Percentiles rank a stretch among this genome's conserved stretches.
Evolutionary conservation across 2,329 filamentous ascomycete species (phyloP).

Genomic region (Diaporthe velutina): DNA sequence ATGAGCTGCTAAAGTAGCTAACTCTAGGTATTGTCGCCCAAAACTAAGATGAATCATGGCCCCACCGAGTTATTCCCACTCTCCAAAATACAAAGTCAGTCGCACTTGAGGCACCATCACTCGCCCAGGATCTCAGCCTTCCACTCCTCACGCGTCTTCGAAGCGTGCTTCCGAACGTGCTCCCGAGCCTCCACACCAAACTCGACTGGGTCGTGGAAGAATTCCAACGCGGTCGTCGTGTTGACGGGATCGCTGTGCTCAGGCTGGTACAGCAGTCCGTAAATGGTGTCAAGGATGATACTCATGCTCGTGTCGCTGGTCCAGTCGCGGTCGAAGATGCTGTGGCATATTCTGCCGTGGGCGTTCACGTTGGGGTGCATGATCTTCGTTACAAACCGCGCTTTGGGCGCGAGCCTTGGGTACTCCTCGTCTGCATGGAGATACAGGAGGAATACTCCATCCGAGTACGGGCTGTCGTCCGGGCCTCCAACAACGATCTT

Average conservation of each 20-base stretch:
- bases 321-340: slow-evolving; percentile 42
- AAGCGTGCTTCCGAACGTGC: slow-evolving; percentile 17
- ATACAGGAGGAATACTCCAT: slow-evolving; percentile 80
- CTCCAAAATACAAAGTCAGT: neutral
- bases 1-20: too few relatives aligned
- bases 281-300: slow-evolving; percentile 40
- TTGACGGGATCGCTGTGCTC: slow-evolving; percentile 40
- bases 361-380: slow-evolving; percentile 86
- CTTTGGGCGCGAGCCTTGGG: slow-evolving; percentile 83
- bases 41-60: too few relatives aligned
- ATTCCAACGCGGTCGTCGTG: slow-evolving; percentile 10
- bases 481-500: slow-evolving; percentile 53
- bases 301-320: slow-evolving; percentile 42
- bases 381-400: slow-evolving; percentile 83
- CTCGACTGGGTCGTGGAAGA: neutral
- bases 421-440: slow-evolving; percentile 84
- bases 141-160: slow-evolving; percentile 15
- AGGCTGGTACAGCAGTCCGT: slow-evolving; percentile 39
- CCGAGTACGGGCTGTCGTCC: slow-evolving; percentile 51
- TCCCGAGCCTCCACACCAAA: slow-evolving; percentile 8
- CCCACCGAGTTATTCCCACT: neutral
- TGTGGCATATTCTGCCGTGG: slow-evolving; percentile 77
- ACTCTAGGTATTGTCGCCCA: too few relatives aligned
- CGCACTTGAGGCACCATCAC: neutral
- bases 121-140: slow-evolving; percentile 7